These are phyloP conservation scores for Pythium oligandrum DNA, from an alignment of 352 stramenopile species.

Conservation along the genomic window DNA sequence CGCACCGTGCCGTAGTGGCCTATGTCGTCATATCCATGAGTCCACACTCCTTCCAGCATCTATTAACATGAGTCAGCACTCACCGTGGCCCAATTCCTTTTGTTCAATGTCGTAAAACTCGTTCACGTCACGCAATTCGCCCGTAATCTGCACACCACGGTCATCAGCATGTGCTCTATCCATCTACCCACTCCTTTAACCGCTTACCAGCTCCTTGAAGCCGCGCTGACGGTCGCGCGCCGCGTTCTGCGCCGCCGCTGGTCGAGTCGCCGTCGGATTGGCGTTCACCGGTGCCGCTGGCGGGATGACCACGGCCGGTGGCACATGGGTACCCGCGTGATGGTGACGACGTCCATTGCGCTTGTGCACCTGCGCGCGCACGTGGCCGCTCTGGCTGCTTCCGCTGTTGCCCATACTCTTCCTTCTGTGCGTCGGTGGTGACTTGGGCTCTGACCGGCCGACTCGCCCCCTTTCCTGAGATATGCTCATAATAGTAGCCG, in stretches of 20 bases:
- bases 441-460: too few species aligned
- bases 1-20: slow-evolving; percentile 97
- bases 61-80: neutral
- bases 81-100: slow-evolving; percentile 80
- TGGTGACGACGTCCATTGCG: neutral
- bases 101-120: slow-evolving; percentile 86
- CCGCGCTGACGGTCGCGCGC: slow-evolving; percentile 46
- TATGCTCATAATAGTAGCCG: neutral
- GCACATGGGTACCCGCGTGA: neutral
- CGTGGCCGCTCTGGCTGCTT: slow-evolving; percentile 32
- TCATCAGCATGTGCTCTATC: neutral
- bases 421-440: too few species aligned
- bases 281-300: slow-evolving; percentile 10
- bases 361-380: slow-evolving; percentile 18
- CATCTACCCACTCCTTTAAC: neutral
- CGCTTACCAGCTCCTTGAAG: slow-evolving; percentile 64
- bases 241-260: slow-evolving; percentile 17
- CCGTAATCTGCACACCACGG: slow-evolving; percentile 58
- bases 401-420: slow-evolving; percentile 62
- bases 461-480: neutral
- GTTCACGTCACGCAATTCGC: slow-evolving; percentile 77
- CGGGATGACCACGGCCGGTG: slow-evolving; percentile 9
- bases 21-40: slow-evolving; percentile 1
- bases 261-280: slow-evolving; percentile 6
- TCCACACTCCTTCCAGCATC: too few species aligned